Conservation (phyloP, 2,329 filamentous ascomycete species). For the Albifimbria verrucaria region DNA sequence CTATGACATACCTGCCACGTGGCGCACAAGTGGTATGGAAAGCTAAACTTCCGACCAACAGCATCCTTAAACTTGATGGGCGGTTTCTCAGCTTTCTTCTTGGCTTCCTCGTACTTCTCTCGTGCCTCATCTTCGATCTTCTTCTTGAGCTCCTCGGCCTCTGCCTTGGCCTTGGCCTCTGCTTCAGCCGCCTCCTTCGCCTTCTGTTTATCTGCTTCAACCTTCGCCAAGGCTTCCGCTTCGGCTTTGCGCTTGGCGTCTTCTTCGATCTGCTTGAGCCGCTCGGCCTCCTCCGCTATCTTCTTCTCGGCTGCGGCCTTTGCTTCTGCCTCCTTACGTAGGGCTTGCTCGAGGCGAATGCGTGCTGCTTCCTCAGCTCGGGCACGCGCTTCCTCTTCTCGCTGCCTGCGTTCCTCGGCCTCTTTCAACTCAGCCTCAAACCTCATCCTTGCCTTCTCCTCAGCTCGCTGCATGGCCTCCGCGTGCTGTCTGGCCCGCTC, state of each 20-base stretch:
- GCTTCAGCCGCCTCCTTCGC: conserved; percentile 37
- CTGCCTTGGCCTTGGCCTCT: conserved; percentile 48
- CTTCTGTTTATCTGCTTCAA: conserved; percentile 39
- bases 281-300: conserved; percentile 33
- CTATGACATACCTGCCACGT: conserved; percentile 69
- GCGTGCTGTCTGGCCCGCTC: conserved; percentile 36
- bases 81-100: conserved; percentile 58
- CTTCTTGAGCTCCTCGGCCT: conserved; percentile 59
- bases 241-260: conserved; percentile 38
- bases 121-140: conserved; percentile 55
- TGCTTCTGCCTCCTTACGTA: conserved; percentile 38
- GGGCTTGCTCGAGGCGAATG: conserved; percentile 36
- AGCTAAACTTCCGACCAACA: conserved; percentile 86
- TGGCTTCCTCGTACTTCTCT: conserved; percentile 44
- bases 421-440: conserved; percentile 38
- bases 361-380: conserved; percentile 47
- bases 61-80: conserved; percentile 91
- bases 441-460: conserved; percentile 33
- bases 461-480: conserved; percentile 31
- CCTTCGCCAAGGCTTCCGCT: conserved; percentile 31
- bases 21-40: conserved; percentile 80
- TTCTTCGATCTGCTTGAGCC: conserved; percentile 40
- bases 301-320: conserved; percentile 36
- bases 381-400: conserved; percentile 34
- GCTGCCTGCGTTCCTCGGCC: conserved; percentile 40